Evolutionary conservation across 75 land plant species (phyloP).

Genomic region (Chamaecyparis obtusa): DNA sequence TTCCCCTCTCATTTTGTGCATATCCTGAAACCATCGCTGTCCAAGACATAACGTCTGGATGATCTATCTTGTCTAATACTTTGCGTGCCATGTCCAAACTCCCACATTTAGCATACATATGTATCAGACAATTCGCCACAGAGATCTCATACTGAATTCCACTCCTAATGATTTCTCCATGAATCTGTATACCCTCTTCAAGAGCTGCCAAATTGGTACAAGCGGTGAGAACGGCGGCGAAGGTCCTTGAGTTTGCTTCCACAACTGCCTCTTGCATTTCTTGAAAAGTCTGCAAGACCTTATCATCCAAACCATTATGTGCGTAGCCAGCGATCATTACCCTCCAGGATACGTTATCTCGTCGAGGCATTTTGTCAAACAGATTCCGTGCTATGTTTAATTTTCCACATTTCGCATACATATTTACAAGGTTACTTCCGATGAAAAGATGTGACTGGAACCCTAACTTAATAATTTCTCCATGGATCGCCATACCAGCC

Average conservation of each 20-base stretch:
- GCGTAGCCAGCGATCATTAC: slow-evolving; percentile 7
- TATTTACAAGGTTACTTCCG: slow-evolving; percentile 48
- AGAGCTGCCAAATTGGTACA: not conserved
- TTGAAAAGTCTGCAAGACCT: slow-evolving; percentile 15
- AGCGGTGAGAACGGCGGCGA: slow-evolving; percentile 54
- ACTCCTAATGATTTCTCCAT: not conserved
- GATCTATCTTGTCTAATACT: slow-evolving; percentile 39
- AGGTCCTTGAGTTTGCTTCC: slow-evolving; percentile 33
- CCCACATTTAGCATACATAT: not conserved
- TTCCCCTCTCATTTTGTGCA: slow-evolving; percentile 33
- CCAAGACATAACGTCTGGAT: slow-evolving; percentile 57
- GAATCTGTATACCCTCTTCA: not conserved
- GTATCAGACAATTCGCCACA: not conserved
- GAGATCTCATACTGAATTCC: not conserved
- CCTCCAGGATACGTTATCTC: not conserved
- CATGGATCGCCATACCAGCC: slow-evolving; percentile 44
- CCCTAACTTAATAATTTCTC: slow-evolving; percentile 42
- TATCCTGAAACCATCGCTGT: slow-evolving; percentile 61
- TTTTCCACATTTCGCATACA: slow-evolving; percentile 47
- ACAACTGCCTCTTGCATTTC: slow-evolving; percentile 38
- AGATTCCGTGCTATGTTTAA: slow-evolving; percentile 18
- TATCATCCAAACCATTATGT: not conserved
- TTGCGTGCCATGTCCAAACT: slow-evolving; percentile 15
- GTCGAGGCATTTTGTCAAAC: slow-evolving; percentile 7
- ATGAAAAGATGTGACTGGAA: slow-evolving; percentile 31